Evolutionary conservation across 176 grass and related monocot species (phyloP).

Genomic region (Phragmites australis): DNA sequence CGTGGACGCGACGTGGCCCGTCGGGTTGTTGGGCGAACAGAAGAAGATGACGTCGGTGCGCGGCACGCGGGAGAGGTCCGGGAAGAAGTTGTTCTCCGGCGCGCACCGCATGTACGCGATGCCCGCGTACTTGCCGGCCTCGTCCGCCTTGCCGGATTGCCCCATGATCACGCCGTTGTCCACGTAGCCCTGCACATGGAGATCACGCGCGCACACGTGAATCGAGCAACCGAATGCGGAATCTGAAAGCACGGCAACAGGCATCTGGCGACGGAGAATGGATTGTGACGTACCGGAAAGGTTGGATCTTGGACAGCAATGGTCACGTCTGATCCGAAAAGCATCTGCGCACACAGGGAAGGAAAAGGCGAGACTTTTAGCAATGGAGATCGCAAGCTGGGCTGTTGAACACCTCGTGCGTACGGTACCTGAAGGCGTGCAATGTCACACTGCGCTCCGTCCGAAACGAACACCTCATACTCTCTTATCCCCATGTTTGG

Average conservation of each 20-base stretch:
- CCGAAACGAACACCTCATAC: slow-evolving; percentile 81
- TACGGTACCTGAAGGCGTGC: slow-evolving; percentile 66
- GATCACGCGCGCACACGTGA: neutral
- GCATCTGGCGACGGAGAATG: neutral
- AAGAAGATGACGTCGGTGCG: slow-evolving; percentile 96
- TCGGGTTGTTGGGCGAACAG: slow-evolving; percentile 98
- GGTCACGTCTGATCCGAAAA: slow-evolving; percentile 73
- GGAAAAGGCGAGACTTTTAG: slow-evolving; percentile 22
- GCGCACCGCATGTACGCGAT: slow-evolving; percentile 79
- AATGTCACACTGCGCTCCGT: slow-evolving; percentile 91
- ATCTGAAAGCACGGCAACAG: neutral
- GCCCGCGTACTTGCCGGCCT: slow-evolving; percentile 56
- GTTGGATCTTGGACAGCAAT: slow-evolving; percentile 97
- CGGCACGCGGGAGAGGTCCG: slow-evolving; percentile 64
- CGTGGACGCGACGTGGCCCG: slow-evolving; percentile 69
- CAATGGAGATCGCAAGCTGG: neutral
- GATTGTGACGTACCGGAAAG: slow-evolving; percentile 65
- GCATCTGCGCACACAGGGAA: slow-evolving; percentile 41
- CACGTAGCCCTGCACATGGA: slow-evolving; percentile 67
- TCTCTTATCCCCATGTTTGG: slow-evolving; percentile 61
- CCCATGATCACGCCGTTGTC: slow-evolving; percentile 92
- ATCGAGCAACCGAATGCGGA: neutral
- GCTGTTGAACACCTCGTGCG: neutral
- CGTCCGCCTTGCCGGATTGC: slow-evolving; percentile 58
- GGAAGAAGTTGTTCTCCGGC: slow-evolving; percentile 88